A percentile compares a stretch with the other conserved stretches of the same genome.
Evolutionary conservation across 2,329 filamentous ascomycete species (phyloP).

Genomic region (Ophiostoma sp.): DNA sequence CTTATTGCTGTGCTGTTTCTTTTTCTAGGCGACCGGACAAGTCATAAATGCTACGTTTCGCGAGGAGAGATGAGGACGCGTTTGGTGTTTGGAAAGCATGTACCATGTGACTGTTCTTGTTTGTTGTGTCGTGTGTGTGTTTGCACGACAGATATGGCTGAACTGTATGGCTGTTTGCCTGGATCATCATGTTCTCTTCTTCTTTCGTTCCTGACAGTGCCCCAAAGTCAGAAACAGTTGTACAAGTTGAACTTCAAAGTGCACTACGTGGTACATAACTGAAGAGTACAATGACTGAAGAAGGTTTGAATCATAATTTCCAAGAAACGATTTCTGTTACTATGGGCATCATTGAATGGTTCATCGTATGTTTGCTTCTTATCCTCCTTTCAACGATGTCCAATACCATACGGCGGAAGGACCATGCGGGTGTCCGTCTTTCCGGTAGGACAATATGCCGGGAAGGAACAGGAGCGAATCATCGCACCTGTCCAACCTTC

Average conservation of each 20-base stretch:
- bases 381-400: not conserved
- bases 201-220: not conserved
- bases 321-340: no score
- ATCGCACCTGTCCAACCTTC: not conserved
- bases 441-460: not conserved
- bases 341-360: no score
- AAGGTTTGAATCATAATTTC: no score
- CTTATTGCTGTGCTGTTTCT: no score
- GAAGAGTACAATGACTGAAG: not conserved
- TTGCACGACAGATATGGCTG: not conserved
- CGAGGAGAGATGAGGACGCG: not conserved
- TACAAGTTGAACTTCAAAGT: not conserved
- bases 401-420: not conserved
- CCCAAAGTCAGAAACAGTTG: not conserved
- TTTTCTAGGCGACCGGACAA: not conserved
- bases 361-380: not conserved
- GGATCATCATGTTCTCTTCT: no score
- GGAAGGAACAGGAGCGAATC: not conserved
- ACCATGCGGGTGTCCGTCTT: not conserved
- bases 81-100: not conserved
- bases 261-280: not conserved
- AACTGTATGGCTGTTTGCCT: no score
- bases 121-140: not conserved
- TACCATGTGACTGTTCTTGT: not conserved
- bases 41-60: slow-evolving; percentile 11